Percentiles rank a stretch among this genome's conserved stretches.
Evolutionary conservation across 345 rosid species (phyloP).

Genomic region (Salix purpurea): DNA sequence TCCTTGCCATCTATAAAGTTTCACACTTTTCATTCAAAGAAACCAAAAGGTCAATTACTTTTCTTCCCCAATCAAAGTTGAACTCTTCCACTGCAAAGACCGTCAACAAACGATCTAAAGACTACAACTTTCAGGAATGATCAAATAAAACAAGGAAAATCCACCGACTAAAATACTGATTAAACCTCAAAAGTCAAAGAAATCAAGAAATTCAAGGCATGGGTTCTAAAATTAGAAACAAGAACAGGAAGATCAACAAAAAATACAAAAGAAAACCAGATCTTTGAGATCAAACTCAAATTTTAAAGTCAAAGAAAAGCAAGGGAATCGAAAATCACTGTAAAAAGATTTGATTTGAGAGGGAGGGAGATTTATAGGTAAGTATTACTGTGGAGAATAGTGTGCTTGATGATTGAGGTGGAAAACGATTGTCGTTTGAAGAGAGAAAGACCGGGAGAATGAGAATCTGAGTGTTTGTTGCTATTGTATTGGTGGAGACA

Average conservation of each 20-base stretch:
- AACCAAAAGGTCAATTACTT: not conserved
- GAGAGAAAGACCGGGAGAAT: not conserved
- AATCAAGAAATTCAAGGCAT: not conserved
- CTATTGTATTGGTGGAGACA: not conserved
- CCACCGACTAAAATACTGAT: not conserved
- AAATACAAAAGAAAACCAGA: not conserved
- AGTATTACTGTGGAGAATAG: not conserved
- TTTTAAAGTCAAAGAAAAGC: not conserved
- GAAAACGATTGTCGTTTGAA: not conserved
- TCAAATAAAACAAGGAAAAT: not conserved
- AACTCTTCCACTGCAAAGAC: not conserved
- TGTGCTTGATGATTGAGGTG: not conserved
- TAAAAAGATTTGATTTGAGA: not conserved
- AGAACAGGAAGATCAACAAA: not conserved
- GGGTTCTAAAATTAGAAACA: not conserved
- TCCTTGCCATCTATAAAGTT: conserved; percentile 31
- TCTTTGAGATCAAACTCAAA: not conserved
- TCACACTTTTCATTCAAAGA: not conserved
- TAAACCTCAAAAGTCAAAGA: not conserved
- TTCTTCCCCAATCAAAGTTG: not conserved
- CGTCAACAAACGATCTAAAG: not conserved
- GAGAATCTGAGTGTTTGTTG: not conserved
- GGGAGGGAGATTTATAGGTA: not conserved
- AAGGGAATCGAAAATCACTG: not conserved
- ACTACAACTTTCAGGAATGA: not conserved